Evolutionary conservation across 345 rosid species (phyloP), one percentile per base, ranked within the genome.

Genomic region (Hypericum androsaemum): DNA sequence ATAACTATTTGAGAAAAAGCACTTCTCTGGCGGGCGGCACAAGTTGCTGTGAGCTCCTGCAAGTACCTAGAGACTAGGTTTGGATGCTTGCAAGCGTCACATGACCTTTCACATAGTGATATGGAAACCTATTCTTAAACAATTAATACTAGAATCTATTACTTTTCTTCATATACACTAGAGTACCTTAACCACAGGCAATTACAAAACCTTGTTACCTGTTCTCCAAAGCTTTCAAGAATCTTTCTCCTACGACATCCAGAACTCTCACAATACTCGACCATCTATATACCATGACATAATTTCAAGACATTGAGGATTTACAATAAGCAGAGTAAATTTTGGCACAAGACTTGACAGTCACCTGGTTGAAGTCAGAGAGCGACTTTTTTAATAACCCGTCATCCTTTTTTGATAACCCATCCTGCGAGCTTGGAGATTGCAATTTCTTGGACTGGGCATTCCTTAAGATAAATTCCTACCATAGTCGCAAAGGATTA

Each of bases 51-150:
- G 41, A 92, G 86, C 67, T 78, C 89, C 75, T 78, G 83, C 77
- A 92, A 72, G 65, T 67, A 54, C 61, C 64, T 77, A 52, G 80
- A 54, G 37, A 88, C 76, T 54, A 73, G 71, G 52, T 68, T 75
- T 56, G 98, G 94, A 70, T 79, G 69, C 77, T 80, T 80, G 80
- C 96, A 92, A 54, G 82, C 89, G 76, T 88, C 98, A 64, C 96
- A 88, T 37, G 86, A 69, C 52, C 74, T 77, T 61, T 80, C 74
- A 71, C 96, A 88, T 22, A 79, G 68, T 48, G 79, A 78, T 48
- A 49, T 62, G 51, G 88, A 61, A 40, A 77, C 89, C 95, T 88
- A 61, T 36, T 45, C 32, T 70, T 48, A 35, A 53, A 15, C 16
- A 57, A 47, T 28, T 11, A 54, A 12, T 50, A 39, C 16, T 22